phyloP scores from a whole-genome alignment of 176 grass and related monocot genomes.

The Dendrocalamus sinicus region DNA sequence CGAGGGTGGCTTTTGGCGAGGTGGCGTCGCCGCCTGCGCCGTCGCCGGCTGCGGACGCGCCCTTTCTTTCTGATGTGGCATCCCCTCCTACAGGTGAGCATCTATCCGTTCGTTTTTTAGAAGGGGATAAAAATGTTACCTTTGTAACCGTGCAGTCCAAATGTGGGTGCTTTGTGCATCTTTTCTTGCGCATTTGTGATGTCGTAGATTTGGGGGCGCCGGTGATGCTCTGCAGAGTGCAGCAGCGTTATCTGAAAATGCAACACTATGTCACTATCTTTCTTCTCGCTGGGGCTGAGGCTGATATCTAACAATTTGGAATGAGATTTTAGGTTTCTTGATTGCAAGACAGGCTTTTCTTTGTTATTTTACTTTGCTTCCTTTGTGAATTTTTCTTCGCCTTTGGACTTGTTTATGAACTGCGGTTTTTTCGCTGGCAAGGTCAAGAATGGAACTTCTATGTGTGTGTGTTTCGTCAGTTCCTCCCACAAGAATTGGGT shows the following conservation, averaged over 20 bases:
- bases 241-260: background rate
- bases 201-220: background rate
- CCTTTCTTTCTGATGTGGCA: background rate
- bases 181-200: background rate
- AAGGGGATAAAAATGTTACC: background rate
- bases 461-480: background rate
- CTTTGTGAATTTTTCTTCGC: background rate
- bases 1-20: background rate
- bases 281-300: background rate
- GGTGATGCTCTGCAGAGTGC: background rate
- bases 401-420: background rate
- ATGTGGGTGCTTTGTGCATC: background rate
- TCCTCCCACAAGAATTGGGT: background rate
- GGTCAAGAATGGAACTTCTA: background rate
- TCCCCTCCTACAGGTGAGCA: slow-evolving; percentile 23
- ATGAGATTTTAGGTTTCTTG: background rate
- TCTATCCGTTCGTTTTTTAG: background rate
- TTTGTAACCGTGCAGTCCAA: background rate
- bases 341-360: background rate
- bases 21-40: slow-evolving; percentile 14
- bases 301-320: background rate
- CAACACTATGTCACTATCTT: background rate
- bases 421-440: background rate
- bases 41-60: slow-evolving; percentile 9
- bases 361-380: background rate